Base-by-base conservation (phyloP, 441 rosid genomes). In the Erodium trifolium region DNA sequence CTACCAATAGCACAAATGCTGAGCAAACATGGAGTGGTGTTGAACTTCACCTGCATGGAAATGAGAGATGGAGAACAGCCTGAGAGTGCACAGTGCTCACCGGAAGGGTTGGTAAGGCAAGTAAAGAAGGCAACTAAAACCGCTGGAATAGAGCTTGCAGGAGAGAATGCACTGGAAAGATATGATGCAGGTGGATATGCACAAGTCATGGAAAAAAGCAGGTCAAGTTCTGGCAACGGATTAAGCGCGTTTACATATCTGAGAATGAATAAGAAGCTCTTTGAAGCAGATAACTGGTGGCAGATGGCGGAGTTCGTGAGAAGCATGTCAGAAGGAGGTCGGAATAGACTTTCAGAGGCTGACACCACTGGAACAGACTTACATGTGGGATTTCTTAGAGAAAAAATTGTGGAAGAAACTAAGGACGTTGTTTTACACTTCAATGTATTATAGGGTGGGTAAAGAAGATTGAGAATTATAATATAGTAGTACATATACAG, bases 31-130 rank as follows among this genome's bases (percentile, higher is more conserved):
- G 88, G 84, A 18, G 90, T 76, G 63, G 86, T 87, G 17, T 71
- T 88, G 27, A 93, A 91, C 82, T 93, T 93, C 85, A 93, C 98
- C 66, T 91, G 97, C 91, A 91, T 91, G 96, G 98, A 93, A 70
- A 91, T 89, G 97, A 85, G 81, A 79, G 98, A 93, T 65, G 78
- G 77, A 0, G 88, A 91, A 66, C 97, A 91, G 75, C 94, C 96
- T 0, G 84, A 74, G 31, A 62, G 81, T 60, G 93, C 93, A 14
- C 83, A 84, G 66, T 88, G 97, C 80, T 91, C 93, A 0, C 97
- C 98, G 0, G 95, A 93, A 84, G 96, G 91, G 47, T 80, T 93
- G 70, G 96, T 93, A 10, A 73, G 63, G 79, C 98, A 91, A 76
- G 92, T 88, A 55, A 85, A 91, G 84, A 82, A 67, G 72, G 92